These are phyloP conservation scores for Candida pseudoglaebosa DNA, from an alignment of 805 yeast species.

Conservation along the genomic window DNA sequence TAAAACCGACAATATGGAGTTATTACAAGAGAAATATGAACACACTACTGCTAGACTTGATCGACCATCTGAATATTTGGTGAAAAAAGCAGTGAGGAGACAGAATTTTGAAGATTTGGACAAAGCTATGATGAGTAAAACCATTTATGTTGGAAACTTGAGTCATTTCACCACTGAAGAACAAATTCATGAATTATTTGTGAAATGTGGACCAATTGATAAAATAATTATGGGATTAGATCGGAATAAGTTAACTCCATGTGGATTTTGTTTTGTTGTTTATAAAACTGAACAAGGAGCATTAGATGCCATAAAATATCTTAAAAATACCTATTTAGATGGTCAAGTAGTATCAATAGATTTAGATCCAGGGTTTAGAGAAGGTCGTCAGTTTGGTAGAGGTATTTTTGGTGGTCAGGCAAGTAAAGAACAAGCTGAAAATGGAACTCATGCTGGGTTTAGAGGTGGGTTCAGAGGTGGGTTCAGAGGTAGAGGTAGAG, in stretches of 20 bases:
- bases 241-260: slow-evolving; percentile 84
- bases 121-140: slow-evolving; percentile 60
- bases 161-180: slow-evolving; percentile 93
- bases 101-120: slow-evolving; percentile 57
- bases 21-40: slow-evolving; percentile 44
- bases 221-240: slow-evolving; percentile 93
- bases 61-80: slow-evolving; percentile 64
- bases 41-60: slow-evolving; percentile 68
- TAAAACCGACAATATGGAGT: slow-evolving; percentile 30
- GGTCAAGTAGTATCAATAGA: slow-evolving; percentile 81
- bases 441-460: slow-evolving; percentile 10
- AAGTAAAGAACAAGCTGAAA: slow-evolving; percentile 52
- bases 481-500: slow-evolving; percentile 27
- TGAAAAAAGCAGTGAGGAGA: slow-evolving; percentile 59
- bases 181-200: slow-evolving; percentile 83
- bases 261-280: slow-evolving; percentile 94
- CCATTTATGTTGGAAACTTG: slow-evolving; percentile 88
- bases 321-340: slow-evolving; percentile 79
- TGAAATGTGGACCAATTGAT: slow-evolving; percentile 74
- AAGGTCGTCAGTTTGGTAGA: slow-evolving; percentile 94
- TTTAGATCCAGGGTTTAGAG: slow-evolving; percentile 92
- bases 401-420: slow-evolving; percentile 93
- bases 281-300: slow-evolving; percentile 69
- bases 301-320: slow-evolving; percentile 74
- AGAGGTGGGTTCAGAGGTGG: slow-evolving; percentile 23